Evolutionary conservation across 768 basidiomycete genomes (phyloP).

Genomic region (Phlebiopsis gigantea): DNA sequence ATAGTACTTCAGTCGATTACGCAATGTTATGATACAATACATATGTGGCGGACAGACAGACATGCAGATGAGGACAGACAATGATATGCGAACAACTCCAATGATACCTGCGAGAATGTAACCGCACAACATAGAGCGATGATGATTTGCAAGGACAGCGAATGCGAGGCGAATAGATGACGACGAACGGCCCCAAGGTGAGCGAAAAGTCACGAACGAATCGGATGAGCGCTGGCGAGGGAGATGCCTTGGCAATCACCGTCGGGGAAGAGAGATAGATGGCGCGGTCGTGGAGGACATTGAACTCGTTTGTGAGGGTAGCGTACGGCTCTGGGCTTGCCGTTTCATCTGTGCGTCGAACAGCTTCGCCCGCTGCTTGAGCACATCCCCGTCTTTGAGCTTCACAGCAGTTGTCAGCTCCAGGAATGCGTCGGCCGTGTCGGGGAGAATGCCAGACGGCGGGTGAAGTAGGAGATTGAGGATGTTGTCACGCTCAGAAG

Average conservation of each 20-base stretch:
- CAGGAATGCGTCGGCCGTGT: conserved; percentile 56
- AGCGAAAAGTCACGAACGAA: not conserved
- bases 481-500: conserved; percentile 39
- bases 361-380: conserved; percentile 71
- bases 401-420: conserved; percentile 59
- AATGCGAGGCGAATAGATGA: not conserved
- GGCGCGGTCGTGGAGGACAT: not conserved
- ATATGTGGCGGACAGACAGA: not conserved
- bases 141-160: not conserved
- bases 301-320: not conserved
- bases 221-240: not conserved
- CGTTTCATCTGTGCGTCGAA: conserved; percentile 61
- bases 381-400: conserved; percentile 74
- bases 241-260: not conserved
- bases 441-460: conserved; percentile 47
- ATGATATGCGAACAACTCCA: not conserved
- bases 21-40: not conserved
- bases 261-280: conserved; percentile 24
- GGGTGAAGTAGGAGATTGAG: conserved; percentile 48
- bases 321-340: conserved; percentile 37
- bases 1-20: not conserved
- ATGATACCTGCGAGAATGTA: not conserved
- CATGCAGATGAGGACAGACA: not conserved
- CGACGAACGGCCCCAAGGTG: too few species aligned
- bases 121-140: not conserved